A percentile compares a stretch with the other conserved stretches of the same genome.
phyloP scores from a whole-genome alignment of 169 alveolate species.

The Cryptosporidium ryanae region DNA sequence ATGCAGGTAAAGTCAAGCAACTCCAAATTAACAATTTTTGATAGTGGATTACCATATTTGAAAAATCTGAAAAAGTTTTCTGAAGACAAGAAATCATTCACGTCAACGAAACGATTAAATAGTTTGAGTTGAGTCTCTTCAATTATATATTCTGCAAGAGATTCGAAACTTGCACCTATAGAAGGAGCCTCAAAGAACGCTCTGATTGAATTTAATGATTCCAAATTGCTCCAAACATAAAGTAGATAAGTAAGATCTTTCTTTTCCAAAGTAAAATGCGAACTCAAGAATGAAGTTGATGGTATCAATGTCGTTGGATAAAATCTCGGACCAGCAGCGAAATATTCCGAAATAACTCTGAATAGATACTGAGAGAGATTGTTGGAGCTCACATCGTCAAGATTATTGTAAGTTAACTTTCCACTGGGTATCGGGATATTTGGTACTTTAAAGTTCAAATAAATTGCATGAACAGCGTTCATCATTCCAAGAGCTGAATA shows the following conservation, averaged over 20 bases:
- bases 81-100: not conserved
- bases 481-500: conserved; percentile 39
- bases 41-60: conserved; percentile 44
- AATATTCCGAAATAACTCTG: conserved; percentile 60
- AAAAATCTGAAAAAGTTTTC: conserved; percentile 17
- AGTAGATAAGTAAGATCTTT: not conserved
- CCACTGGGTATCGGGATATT: conserved; percentile 19
- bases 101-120: not conserved
- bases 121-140: conserved; percentile 10
- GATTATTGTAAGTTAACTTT: not conserved
- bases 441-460: conserved; percentile 2
- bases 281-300: conserved; percentile 15
- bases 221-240: conserved; percentile 52
- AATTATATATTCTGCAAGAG: conserved; percentile 35
- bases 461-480: not conserved
- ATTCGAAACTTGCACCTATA: conserved; percentile 62
- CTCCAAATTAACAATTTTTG: not conserved
- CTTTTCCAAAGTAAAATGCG: conserved; percentile 7
- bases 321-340: conserved; percentile 55
- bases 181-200: conserved; percentile 51
- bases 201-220: not conserved
- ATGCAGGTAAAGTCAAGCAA: not conserved
- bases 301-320: conserved; percentile 61
- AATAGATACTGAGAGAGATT: conserved; percentile 45
- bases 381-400: not conserved